Evolutionary conservation across 345 rosid species (phyloP), one percentile per base, ranked within the genome.

Genomic region (Conringia planisiliqua): DNA sequence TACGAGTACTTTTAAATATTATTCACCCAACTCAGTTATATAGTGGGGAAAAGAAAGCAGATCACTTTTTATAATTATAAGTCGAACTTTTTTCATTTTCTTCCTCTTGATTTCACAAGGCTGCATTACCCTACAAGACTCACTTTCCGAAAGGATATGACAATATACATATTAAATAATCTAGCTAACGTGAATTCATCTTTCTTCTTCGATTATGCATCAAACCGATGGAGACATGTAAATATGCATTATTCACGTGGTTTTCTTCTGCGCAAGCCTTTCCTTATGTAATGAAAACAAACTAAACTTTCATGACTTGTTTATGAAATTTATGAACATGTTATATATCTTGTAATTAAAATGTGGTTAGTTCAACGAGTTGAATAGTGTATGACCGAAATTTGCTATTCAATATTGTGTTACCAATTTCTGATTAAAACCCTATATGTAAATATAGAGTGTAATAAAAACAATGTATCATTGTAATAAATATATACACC

Each of bases 31-130:
- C 50, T 74, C 71, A 74, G 33, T 64, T 22, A 73, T 64, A 55
- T n/a, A n/a, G 64, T 14, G 62, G 71, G 65, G 12, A 10, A 17
- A 48, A 6, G 39, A 65, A 56, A 73, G 47, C 58, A 74, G 6
- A 56, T 24, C 46, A 33, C 39, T 74, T 42, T 52, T 7, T 4
- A 6, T 5, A 22, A 22, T 22, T 22, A 22, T 22, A 51, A 50
- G 22, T 62, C 27, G 20, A 35, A 62, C 47, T 39, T 63, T 50
- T 22, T 62, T 38, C 5, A 11, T 52, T 52, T 52, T 39, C 56
- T 35, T 36, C 78, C 33, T 66, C 47, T 38, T 72, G 59, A 57
- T 56, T 74, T 66, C 42, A 51, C 66, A 74, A 58, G 51, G 78
- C 73, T 74, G 52, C 59, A 24, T 22, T 66, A 66, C 66, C 60